Conservation (phyloP, 176 grass and related monocot species). For the Lolium perenne region DNA sequence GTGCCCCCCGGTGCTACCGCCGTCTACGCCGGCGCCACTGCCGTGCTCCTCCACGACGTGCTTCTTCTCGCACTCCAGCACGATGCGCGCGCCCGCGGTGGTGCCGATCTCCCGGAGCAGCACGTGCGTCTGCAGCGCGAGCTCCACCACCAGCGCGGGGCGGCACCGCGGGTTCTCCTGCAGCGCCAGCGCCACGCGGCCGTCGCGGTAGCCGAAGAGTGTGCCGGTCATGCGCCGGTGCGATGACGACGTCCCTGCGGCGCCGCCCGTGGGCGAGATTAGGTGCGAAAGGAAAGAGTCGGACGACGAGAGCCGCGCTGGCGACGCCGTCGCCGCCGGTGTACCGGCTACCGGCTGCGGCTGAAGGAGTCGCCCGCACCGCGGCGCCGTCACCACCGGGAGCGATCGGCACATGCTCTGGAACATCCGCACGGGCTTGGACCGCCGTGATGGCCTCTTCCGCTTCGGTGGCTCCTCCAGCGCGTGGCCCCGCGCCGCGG, state of each 20-base stretch:
- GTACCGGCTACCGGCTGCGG: not conserved
- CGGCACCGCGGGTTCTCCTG: slow-evolving; percentile 73
- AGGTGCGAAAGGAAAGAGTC: slow-evolving; percentile 44
- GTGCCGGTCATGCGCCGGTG: slow-evolving; percentile 56
- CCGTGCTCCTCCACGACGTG: not conserved
- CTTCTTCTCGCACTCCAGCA: slow-evolving; percentile 86
- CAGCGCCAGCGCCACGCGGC: slow-evolving; percentile 61
- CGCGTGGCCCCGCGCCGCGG: slow-evolving; percentile 7
- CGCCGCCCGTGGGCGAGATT: not conserved
- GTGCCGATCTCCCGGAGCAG: slow-evolving; percentile 77
- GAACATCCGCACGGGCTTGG: slow-evolving; percentile 51
- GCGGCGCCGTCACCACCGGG: slow-evolving; percentile 51
- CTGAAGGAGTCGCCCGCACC: slow-evolving; percentile 36
- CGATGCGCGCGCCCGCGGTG: slow-evolving; percentile 65
- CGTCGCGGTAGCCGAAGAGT: slow-evolving; percentile 67
- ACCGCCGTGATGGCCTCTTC: not conserved
- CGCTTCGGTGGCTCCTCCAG: slow-evolving; percentile 49
- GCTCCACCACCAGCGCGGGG: slow-evolving; percentile 74
- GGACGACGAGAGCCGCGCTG: not conserved
- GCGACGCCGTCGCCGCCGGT: not conserved
- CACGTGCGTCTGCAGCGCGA: slow-evolving; percentile 71
- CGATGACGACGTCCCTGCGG: not conserved
- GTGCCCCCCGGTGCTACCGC: not conserved
- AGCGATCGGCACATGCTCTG: slow-evolving; percentile 56
- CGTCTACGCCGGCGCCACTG: no score